Percentiles rank a stretch among this genome's conserved stretches.
Evolutionary conservation across 306 rosid species (phyloP).

Genomic region (Luffa acutangula): DNA sequence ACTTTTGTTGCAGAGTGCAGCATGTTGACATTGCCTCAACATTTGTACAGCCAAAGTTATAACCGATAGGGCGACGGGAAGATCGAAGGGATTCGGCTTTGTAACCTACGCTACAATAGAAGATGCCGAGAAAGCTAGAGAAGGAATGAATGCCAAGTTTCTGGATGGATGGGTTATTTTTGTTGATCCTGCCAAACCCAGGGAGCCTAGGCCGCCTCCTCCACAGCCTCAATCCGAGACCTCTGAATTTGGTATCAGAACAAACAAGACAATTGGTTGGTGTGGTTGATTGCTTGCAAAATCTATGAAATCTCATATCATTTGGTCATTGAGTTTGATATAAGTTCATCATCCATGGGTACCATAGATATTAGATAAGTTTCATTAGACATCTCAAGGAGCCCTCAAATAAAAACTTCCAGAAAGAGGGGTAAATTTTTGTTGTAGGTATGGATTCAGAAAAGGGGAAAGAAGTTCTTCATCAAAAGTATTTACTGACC

Average conservation of each 20-base stretch:
- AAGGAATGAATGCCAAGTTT: constrained; percentile 83
- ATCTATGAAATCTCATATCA: background rate
- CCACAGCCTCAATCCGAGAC: constrained; percentile 45
- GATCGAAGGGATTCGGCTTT: constrained; percentile 86
- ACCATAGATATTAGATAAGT: background rate
- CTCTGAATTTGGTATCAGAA: constrained; percentile 54
- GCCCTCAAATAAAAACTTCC: background rate
- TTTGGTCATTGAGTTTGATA: background rate
- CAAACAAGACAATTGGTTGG: constrained; percentile 87
- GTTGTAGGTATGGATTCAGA: background rate
- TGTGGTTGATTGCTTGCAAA: constrained; percentile 41
- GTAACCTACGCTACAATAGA: constrained; percentile 49
- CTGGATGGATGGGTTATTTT: constrained; percentile 97
- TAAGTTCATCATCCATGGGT: background rate
- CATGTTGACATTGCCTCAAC: constrained; percentile 15
- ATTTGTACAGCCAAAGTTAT: constrained; percentile 63
- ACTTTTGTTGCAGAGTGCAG: background rate
- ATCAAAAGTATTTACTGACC: background rate
- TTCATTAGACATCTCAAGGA: background rate
- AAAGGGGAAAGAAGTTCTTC: background rate
- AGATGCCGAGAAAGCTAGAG: constrained; percentile 80
- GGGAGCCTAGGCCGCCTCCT: constrained; percentile 61
- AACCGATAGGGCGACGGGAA: constrained; percentile 65
- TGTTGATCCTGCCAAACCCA: constrained; percentile 90
- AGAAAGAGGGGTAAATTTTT: background rate